Evolutionary conservation across 768 basidiomycete species (phyloP).

Genomic region (Macrolepiota fuliginosa): DNA sequence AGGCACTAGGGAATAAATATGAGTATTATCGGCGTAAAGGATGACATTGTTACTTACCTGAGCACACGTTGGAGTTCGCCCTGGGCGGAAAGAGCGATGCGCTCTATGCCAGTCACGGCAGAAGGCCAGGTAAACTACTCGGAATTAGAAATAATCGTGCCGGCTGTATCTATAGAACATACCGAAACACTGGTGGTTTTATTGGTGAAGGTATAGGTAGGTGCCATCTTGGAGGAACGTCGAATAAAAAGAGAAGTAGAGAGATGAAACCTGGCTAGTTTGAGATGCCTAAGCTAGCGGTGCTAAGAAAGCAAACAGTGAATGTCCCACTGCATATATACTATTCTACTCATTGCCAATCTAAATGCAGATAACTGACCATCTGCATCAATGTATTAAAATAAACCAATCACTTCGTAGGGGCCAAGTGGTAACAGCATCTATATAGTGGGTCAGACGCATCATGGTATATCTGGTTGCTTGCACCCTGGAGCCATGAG

Average conservation of each 20-base stretch:
- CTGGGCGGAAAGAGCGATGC: constrained; percentile 65
- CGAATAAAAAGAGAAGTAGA: not conserved
- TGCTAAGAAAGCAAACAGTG: not conserved
- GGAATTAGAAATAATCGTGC: not conserved
- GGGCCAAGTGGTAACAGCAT: no score
- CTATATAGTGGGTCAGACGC: no score
- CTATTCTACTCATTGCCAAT: not conserved
- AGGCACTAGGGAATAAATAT: constrained; percentile 41
- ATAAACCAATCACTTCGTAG: no score
- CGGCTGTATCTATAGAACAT: not conserved
- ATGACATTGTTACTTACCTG: constrained; percentile 38
- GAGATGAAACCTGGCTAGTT: not conserved
- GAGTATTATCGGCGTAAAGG: not conserved
- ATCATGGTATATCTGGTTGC: no score
- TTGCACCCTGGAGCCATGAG: no score
- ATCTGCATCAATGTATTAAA: not conserved
- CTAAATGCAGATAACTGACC: not conserved
- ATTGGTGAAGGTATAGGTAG: constrained; percentile 41
- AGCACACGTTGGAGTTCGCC: constrained; percentile 69
- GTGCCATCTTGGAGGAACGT: constrained; percentile 20
- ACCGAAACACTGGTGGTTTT: constrained; percentile 39
- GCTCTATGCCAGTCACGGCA: constrained; percentile 58
- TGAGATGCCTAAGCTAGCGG: not conserved
- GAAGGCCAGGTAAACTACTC: constrained; percentile 51
- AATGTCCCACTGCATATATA: not conserved